Evolutionary conservation across 345 rosid genomes (phyloP).

Genomic region (Reutealis trisperma): DNA sequence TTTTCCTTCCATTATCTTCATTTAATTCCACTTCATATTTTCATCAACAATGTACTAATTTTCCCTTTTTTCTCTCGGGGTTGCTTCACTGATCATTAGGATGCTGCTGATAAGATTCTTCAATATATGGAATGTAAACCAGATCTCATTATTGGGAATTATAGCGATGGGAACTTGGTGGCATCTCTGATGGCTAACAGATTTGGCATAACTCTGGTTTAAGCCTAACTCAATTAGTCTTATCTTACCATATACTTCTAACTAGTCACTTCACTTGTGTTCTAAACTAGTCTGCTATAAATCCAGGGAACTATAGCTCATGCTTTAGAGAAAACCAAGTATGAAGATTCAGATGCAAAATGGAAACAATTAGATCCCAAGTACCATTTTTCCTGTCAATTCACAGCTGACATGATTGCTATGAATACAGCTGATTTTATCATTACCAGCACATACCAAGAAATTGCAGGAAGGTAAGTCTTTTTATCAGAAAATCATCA

Average conservation of each 20-base stretch:
- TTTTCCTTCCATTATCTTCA: not conserved
- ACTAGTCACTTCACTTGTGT: not conserved
- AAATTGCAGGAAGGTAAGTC: conserved; percentile 88
- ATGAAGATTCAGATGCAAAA: conserved; percentile 82
- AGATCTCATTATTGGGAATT: conserved; percentile 90
- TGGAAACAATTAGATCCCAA: conserved; percentile 87
- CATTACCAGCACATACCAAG: conserved; percentile 91
- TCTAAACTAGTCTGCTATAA: conserved; percentile 15
- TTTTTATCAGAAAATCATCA: conserved; percentile 7
- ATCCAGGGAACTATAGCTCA: conserved; percentile 84
- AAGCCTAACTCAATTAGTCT: not conserved
- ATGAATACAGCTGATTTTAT: conserved; percentile 88
- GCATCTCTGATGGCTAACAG: conserved; percentile 80
- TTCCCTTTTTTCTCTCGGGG: not conserved
- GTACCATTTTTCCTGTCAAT: conserved; percentile 94
- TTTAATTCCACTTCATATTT: not conserved
- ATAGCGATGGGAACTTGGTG: conserved; percentile 89
- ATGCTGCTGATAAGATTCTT: conserved; percentile 62
- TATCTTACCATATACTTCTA: not conserved
- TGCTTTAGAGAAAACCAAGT: conserved; percentile 90
- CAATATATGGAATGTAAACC: conserved; percentile 71
- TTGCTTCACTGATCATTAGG: conserved; percentile 32
- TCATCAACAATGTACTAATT: not conserved
- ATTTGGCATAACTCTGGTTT: conserved; percentile 79
- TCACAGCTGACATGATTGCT: conserved; percentile 79